These are phyloP conservation scores for Talinum fruticosum DNA, from an alignment of 148 eudicot species.

Conservation along the genomic window DNA sequence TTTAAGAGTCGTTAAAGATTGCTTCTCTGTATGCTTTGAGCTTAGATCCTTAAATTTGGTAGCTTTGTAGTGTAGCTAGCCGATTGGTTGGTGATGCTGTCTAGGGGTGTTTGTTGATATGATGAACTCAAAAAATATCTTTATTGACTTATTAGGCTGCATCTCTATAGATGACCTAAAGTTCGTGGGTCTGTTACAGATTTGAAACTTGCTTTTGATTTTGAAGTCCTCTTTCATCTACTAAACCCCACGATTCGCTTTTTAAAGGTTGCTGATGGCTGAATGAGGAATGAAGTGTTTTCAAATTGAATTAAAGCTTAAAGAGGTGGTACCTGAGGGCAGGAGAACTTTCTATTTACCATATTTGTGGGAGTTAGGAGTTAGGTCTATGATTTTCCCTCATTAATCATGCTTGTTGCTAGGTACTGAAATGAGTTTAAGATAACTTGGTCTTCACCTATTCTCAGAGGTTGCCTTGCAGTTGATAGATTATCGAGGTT, in stretches of 20 bases:
- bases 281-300: not conserved
- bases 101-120: not conserved
- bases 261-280: not conserved
- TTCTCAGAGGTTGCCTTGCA: not conserved
- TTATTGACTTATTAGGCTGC: not conserved
- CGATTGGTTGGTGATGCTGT: not conserved
- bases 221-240: not conserved
- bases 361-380: too few species aligned
- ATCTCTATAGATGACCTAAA: not conserved
- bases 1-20: not conserved
- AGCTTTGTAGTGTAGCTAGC: slow-evolving; percentile 1
- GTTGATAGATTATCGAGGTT: not conserved
- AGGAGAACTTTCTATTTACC: not conserved
- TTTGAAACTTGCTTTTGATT: not conserved
- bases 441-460: not conserved
- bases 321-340: too few species aligned
- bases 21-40: not conserved
- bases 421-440: not conserved
- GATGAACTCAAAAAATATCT: not conserved
- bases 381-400: not conserved
- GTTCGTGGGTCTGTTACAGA: not conserved
- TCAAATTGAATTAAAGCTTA: not conserved
- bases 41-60: not conserved
- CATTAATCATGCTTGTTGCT: not conserved
- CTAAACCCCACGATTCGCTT: not conserved